phyloP scores from a whole-genome alignment of 1,284 basidiomycete species.

The Blastosporella zonata region DNA sequence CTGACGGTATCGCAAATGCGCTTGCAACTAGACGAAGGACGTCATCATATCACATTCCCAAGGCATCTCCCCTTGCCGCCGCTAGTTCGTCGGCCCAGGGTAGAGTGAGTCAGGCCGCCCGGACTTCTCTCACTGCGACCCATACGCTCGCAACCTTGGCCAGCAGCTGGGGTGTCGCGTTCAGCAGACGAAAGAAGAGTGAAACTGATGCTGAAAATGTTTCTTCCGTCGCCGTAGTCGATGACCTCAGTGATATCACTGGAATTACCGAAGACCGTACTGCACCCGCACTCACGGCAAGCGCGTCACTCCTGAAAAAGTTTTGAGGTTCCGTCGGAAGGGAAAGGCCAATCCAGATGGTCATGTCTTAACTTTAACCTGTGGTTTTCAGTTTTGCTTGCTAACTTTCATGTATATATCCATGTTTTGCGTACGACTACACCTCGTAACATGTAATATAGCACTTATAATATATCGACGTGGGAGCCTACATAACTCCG shows the following conservation, averaged over 20 bases:
- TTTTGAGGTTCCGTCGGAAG: neutral
- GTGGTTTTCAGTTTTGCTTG: neutral
- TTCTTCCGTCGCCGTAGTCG: slow-evolving; percentile 17
- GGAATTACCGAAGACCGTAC: slow-evolving; percentile 14
- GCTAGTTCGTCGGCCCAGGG: slow-evolving; percentile 29
- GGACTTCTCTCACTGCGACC: slow-evolving; percentile 34
- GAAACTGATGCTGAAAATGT: slow-evolving; percentile 23
- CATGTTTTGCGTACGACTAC: neutral
- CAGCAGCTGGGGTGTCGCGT: slow-evolving; percentile 62
- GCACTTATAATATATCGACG: neutral
- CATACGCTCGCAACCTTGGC: slow-evolving; percentile 62
- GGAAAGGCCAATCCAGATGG: neutral
- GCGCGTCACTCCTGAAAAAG: slow-evolving; percentile 39
- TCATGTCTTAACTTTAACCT: neutral
- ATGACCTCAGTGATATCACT: slow-evolving; percentile 18
- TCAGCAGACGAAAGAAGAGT: slow-evolving; percentile 50
- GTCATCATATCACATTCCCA: slow-evolving; percentile 52
- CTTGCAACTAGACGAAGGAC: slow-evolving; percentile 49
- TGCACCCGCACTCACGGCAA: slow-evolving; percentile 32
- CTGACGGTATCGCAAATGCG: slow-evolving; percentile 52
- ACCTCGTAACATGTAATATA: neutral
- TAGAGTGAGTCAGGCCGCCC: slow-evolving; percentile 25
- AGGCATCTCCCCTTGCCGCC: slow-evolving; percentile 43
- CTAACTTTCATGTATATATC: slow-evolving; percentile 1
- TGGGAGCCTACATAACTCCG: neutral